Conservation (phyloP, 208 protist genomes). For the Leptomonas pyrrhocoris region DNA sequence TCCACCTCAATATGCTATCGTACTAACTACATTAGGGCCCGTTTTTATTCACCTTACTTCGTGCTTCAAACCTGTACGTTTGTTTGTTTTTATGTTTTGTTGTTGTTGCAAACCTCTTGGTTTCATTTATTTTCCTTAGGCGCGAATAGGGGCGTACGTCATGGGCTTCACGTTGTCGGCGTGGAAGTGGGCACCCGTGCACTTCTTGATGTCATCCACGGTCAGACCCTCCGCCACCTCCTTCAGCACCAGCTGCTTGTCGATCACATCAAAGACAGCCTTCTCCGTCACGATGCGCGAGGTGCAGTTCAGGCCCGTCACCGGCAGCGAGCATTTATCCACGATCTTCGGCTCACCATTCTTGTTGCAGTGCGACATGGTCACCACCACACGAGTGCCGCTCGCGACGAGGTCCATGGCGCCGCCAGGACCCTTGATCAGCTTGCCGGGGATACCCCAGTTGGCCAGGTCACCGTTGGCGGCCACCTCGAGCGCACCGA, state of each 20-base stretch:
- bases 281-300: constrained; percentile 97
- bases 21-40: constrained; percentile 4
- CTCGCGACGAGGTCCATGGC: constrained; percentile 96
- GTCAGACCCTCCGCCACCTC: constrained; percentile 93
- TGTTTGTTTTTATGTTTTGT: constrained; percentile 10
- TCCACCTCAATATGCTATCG: constrained; percentile 13
- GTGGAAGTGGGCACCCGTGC: constrained; percentile 75
- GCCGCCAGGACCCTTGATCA: constrained; percentile 98
- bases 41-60: constrained; percentile 7
- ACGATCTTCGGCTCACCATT: constrained; percentile 96
- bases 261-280: constrained; percentile 95
- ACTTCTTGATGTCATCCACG: constrained; percentile 92
- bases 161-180: constrained; percentile 79
- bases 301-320: constrained; percentile 92
- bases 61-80: not conserved
- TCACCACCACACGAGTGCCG: constrained; percentile 95
- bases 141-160: constrained; percentile 47
- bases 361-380: constrained; percentile 96
- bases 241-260: constrained; percentile 85
- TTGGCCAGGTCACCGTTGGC: constrained; percentile 96
- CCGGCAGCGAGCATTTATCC: constrained; percentile 90
- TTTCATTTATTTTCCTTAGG: constrained; percentile 9
- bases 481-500: constrained; percentile 96
- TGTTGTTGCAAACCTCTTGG: not conserved
- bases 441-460: constrained; percentile 98